Conservation (phyloP, 2,329 filamentous ascomycete genomes). For the Neonectria punicea region DNA sequence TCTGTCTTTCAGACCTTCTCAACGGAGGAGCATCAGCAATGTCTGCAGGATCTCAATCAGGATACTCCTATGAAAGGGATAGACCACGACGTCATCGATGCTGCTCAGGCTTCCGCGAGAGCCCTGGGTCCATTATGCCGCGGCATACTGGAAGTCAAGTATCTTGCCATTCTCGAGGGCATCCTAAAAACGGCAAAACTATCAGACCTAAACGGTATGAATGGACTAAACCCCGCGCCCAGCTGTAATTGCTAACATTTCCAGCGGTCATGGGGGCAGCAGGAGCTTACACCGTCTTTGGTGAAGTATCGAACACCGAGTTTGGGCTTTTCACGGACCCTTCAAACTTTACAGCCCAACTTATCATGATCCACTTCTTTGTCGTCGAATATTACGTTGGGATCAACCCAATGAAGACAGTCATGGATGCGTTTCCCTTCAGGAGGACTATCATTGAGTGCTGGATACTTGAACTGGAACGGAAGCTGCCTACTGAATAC, state of each 20-base stretch:
- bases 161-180: constrained; percentile 11
- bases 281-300: constrained; percentile 14
- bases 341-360: constrained; percentile 19
- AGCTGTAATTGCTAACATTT: not conserved
- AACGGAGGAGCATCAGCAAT: constrained; percentile 10
- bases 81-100: not conserved
- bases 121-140: constrained; percentile 17
- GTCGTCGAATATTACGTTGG: constrained; percentile 25
- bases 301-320: constrained; percentile 10
- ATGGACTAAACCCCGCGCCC: no score
- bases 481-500: constrained; percentile 11
- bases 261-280: constrained; percentile 5
- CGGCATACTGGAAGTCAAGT: constrained; percentile 22
- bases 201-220: constrained; percentile 20
- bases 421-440: constrained; percentile 27
- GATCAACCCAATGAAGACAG: constrained; percentile 2
- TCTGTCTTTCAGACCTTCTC: constrained; percentile 22
- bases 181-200: constrained; percentile 7
- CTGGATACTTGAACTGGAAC: constrained; percentile 20
- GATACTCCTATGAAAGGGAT: not conserved
- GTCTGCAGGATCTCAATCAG: not conserved
- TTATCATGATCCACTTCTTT: constrained; percentile 31
- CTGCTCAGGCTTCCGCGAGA: constrained; percentile 2
- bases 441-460: constrained; percentile 10
- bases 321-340: constrained; percentile 25